phyloP scores from a whole-genome alignment of 345 rosid species.

The Gossypium bickii region DNA sequence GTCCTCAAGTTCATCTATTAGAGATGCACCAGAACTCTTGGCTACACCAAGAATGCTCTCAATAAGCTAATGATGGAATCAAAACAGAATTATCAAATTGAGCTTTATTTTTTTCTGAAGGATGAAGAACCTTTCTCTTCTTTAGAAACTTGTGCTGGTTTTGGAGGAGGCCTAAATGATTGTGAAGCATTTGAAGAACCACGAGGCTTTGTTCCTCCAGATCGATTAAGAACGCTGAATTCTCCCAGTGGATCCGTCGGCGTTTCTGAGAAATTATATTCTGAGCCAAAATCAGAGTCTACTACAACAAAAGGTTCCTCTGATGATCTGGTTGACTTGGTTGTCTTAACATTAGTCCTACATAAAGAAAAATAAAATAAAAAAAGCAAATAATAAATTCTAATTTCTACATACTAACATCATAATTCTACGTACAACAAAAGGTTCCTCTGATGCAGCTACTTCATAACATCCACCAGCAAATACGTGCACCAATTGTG shows the following conservation, averaged over 20 bases:
- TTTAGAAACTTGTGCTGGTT: conserved; percentile 51
- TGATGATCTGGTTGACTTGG: conserved; percentile 28
- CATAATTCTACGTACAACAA: neutral
- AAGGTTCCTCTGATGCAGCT: neutral
- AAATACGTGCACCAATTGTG: neutral
- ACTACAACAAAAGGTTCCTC: conserved; percentile 66
- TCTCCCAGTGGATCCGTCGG: conserved; percentile 57
- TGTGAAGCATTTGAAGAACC: conserved; percentile 31
- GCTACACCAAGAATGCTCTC: conserved; percentile 36
- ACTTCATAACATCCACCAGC: neutral
- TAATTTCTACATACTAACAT: neutral
- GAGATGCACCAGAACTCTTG: conserved; percentile 43
- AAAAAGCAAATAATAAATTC: neutral
- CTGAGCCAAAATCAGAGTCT: conserved; percentile 43
- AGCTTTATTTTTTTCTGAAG: conserved; percentile 12
- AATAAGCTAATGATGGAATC: conserved; percentile 11
- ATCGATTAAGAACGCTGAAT: conserved; percentile 38
- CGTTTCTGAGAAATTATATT: conserved; percentile 31
- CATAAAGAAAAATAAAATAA: neutral
- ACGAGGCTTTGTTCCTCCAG: conserved; percentile 29
- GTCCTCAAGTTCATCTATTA: conserved; percentile 69
- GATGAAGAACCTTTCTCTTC: conserved; percentile 45
- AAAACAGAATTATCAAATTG: conserved; percentile 1
- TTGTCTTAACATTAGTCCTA: conserved; percentile 27
- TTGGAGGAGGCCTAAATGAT: conserved; percentile 63